Evolutionary conservation across 352 stramenopile genomes (phyloP), one percentile per base, ranked within the genome.

Genomic region (Globisporangium acanthophoron): DNA sequence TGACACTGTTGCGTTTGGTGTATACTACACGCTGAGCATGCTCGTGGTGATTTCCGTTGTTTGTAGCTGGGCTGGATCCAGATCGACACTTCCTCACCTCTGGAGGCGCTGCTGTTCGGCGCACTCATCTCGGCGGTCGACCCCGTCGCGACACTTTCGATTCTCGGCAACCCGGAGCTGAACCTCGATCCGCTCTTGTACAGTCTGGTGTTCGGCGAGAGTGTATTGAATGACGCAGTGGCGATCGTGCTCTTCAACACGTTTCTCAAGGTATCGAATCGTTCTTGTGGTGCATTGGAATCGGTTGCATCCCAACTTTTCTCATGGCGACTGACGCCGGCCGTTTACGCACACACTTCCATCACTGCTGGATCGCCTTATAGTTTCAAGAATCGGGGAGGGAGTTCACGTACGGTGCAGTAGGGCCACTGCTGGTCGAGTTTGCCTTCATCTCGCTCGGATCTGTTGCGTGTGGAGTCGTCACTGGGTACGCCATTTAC

Each of bases 191-290:
- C 87, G 18, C 62, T 95, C 9, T 64, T 96, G 16, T 96, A 94
- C 61, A 94, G 79, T 59, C 85, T 99, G 33, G 92, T 99, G 13
- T 99, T 99, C 82, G 96, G 96, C 46, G 96, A 99, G 58, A 97
- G 81, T 56, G 95, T 99, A 15, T 65, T 99, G 35, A 99, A 99
- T 63, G 96, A 99, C 74, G 96, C 96, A 1, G 91, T 99, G 39
- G 92, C 92, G 16, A 98, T 99, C 74, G 96, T 98, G 35, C 72
- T 99, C 4, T 99, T 99, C 75, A 96, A 98, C 56, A 98, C 92
- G 9, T 98, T 98, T 68, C 74, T 94, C 11, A 93, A 96, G 63
- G 90, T 94, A 62, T 11, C 9, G 4, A 27, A 27, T 27, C 24
- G 24, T 27, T 27, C 24, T 27, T 27, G 24, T 27, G 24, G 24